Evolutionary conservation across 2,329 filamentous ascomycete genomes (phyloP).

Genomic region (Xylaria sp.): DNA sequence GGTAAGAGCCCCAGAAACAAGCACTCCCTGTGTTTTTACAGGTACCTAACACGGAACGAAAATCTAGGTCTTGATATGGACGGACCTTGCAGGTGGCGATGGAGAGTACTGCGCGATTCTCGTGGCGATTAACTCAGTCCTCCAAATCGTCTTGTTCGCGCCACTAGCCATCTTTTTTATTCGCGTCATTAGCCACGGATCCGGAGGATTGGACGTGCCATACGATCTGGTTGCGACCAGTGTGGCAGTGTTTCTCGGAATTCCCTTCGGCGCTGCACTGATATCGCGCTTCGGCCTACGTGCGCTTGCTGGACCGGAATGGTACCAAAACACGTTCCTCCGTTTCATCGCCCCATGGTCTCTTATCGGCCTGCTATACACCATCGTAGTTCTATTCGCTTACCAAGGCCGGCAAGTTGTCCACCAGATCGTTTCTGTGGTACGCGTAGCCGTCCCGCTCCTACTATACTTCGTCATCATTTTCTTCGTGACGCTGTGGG

Average conservation of each 20-base stretch:
- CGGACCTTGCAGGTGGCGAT: slow-evolving; percentile 78
- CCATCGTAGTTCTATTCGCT: slow-evolving; percentile 86
- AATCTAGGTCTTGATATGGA: slow-evolving; percentile 74
- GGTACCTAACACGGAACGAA: slow-evolving; percentile 20
- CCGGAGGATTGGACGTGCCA: slow-evolving; percentile 52
- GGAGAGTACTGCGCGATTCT: slow-evolving; percentile 84
- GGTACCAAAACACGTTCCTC: slow-evolving; percentile 78
- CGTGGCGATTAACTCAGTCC: slow-evolving; percentile 77
- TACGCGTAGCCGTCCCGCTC: slow-evolving; percentile 82
- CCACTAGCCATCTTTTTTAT: slow-evolving; percentile 77
- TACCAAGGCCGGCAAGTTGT: slow-evolving; percentile 81
- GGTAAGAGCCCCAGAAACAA: slow-evolving; percentile 58
- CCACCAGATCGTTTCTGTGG: slow-evolving; percentile 83
- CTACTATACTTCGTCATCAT: slow-evolving; percentile 82
- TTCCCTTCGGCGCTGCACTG: slow-evolving; percentile 82
- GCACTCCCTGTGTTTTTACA: neutral
- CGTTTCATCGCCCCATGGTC: slow-evolving; percentile 76
- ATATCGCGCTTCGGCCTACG: slow-evolving; percentile 75
- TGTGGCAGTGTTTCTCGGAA: slow-evolving; percentile 85
- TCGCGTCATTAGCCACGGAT: slow-evolving; percentile 68
- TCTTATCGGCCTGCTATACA: slow-evolving; percentile 85
- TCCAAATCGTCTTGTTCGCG: slow-evolving; percentile 79
- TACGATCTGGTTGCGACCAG: slow-evolving; percentile 80
- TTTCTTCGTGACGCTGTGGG: slow-evolving; percentile 74
- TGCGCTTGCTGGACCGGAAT: slow-evolving; percentile 61